These are phyloP conservation scores for Aspergillus viridinutans DNA, from an alignment of 2,329 filamentous ascomycete species.

Conservation along the genomic window DNA sequence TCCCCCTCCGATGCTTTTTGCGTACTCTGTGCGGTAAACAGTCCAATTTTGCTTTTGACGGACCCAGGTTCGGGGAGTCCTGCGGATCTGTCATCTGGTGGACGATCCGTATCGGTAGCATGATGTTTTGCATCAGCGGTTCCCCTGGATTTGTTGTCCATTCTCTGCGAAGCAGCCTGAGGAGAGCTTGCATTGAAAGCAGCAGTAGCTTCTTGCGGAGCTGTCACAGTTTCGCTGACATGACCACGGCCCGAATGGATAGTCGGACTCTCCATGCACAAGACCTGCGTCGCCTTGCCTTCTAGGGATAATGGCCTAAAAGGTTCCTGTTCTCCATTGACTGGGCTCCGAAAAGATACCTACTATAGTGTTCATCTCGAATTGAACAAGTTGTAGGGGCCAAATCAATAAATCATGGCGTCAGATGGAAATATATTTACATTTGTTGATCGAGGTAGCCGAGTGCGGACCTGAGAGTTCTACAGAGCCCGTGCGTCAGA, in stretches of 20 bases:
- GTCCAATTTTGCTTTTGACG: slow-evolving; percentile 38
- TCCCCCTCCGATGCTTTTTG: slow-evolving; percentile 11
- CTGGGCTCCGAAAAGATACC: not conserved
- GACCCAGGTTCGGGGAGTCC: slow-evolving; percentile 29
- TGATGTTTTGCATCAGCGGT: slow-evolving; percentile 17
- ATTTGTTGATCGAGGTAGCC: not conserved
- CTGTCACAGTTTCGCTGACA: slow-evolving; percentile 17
- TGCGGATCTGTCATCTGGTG: slow-evolving; percentile 18
- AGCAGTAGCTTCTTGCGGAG: slow-evolving; percentile 35
- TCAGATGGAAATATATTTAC: not conserved
- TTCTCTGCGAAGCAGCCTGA: slow-evolving; percentile 13
- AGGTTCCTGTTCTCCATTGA: not conserved
- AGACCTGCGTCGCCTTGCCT: slow-evolving; percentile 11
- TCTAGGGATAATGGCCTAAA: not conserved
- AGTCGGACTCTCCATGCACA: slow-evolving; percentile 31
- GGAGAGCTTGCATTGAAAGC: slow-evolving; percentile 29
- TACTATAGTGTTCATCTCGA: not conserved
- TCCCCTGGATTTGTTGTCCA: slow-evolving; percentile 14
- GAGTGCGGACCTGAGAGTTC: not conserved
- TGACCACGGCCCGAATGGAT: slow-evolving; percentile 21
- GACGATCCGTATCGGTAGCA: slow-evolving; percentile 6
- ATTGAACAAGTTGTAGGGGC: not conserved
- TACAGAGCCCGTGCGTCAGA: not conserved
- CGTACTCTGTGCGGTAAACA: slow-evolving; percentile 22
- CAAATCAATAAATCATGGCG: not conserved